Percentiles rank a stretch among this genome's conserved stretches.
phyloP scores from a whole-genome alignment of 2,329 filamentous ascomycete genomes.

The Periconia macrospinosa region DNA sequence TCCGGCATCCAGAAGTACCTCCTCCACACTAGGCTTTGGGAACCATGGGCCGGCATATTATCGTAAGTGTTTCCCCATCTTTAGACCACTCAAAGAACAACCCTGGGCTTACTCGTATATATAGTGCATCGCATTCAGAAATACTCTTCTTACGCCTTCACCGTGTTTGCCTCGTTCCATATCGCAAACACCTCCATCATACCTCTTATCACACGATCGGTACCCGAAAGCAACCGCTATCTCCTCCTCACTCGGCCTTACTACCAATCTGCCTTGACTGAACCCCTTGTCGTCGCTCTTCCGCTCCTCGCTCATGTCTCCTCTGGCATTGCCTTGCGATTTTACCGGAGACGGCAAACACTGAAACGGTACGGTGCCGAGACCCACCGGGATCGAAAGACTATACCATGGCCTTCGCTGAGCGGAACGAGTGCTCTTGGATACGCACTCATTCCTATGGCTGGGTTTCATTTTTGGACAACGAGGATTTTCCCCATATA shows the following conservation, averaged over 20 bases:
- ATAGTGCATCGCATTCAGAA: conserved; percentile 76
- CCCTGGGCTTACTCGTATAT: background rate
- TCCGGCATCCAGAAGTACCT: conserved; percentile 20
- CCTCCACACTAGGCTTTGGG: conserved; percentile 59
- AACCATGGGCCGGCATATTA: conserved; percentile 76
- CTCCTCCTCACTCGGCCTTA: conserved; percentile 88
- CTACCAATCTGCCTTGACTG: conserved; percentile 78
- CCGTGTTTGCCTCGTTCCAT: conserved; percentile 48
- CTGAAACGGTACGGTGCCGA: conserved; percentile 74
- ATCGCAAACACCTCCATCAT: conserved; percentile 51
- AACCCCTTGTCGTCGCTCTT: conserved; percentile 76
- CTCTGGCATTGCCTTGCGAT: conserved; percentile 75
- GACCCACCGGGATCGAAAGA: conserved; percentile 54
- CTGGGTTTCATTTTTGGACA: conserved; percentile 71
- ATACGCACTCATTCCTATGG: conserved; percentile 67
- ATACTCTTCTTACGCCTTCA: conserved; percentile 75
- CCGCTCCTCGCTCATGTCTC: conserved; percentile 76
- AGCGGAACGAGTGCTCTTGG: conserved; percentile 73
- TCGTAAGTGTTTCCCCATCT: conserved; percentile 53
- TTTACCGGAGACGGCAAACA: conserved; percentile 73
- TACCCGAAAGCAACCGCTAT: conserved; percentile 78
- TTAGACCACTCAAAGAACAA: background rate
- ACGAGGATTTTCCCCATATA: conserved; percentile 76
- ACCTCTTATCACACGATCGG: conserved; percentile 36
- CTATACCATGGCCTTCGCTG: conserved; percentile 67